A percentile compares a stretch with the other conserved stretches of the same genome.
phyloP scores from a whole-genome alignment of 305 asterid species.

The Fraxinus baroniana region DNA sequence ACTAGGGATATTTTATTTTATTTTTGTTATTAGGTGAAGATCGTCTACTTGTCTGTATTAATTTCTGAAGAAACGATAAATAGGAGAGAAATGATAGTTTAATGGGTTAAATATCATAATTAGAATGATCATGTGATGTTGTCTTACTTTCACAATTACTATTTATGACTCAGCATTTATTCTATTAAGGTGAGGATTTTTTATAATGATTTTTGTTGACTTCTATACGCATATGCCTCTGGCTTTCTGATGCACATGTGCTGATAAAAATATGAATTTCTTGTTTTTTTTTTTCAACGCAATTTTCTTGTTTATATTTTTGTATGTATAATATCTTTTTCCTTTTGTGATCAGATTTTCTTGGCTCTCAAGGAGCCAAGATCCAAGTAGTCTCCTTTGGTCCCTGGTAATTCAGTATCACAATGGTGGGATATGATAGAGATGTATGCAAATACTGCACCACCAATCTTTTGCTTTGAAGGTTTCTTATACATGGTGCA shows the following conservation, averaged over 20 bases:
- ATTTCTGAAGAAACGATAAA: neutral
- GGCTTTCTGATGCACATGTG: neutral
- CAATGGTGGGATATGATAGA: slow-evolving; percentile 54
- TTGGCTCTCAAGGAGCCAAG: slow-evolving; percentile 14
- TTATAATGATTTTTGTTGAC: neutral
- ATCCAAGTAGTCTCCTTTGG: slow-evolving; percentile 16
- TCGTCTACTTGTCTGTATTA: neutral
- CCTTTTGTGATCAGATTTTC: slow-evolving; percentile 5
- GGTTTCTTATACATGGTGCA: neutral
- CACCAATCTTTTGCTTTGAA: neutral
- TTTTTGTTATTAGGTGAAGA: neutral
- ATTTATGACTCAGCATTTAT: neutral
- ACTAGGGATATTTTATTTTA: neutral
- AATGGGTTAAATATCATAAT: neutral
- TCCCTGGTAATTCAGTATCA: slow-evolving; percentile 22
- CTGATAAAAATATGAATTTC: neutral
- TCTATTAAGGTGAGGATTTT: neutral
- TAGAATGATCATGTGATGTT: neutral
- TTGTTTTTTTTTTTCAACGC: too few species aligned
- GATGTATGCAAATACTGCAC: slow-evolving; percentile 45
- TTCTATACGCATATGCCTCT: neutral
- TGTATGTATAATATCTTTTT: neutral
- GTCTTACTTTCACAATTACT: neutral
- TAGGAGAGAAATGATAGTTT: neutral
- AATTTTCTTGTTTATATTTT: neutral